A percentile compares a stretch with the other conserved stretches of the same genome.
These are phyloP conservation scores for Calycina marina DNA, from an alignment of 2,329 filamentous ascomycete species.

Conservation along the genomic window DNA sequence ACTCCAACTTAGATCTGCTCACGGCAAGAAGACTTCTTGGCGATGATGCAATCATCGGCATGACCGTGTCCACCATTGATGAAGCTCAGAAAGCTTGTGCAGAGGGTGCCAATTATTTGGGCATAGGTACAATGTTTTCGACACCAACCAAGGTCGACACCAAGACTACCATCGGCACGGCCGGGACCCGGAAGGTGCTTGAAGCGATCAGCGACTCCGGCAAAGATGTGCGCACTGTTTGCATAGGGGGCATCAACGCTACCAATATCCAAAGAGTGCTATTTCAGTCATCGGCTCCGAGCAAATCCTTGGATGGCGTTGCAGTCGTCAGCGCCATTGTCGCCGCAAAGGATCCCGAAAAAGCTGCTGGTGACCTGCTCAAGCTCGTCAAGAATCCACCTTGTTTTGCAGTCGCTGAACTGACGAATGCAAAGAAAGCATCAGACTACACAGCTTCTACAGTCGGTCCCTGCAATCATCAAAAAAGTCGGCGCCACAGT, in stretches of 20 bases:
- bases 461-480: slow-evolving; percentile 30
- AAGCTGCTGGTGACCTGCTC: slow-evolving; percentile 44
- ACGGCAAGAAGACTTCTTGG: slow-evolving; percentile 62
- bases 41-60: slow-evolving; percentile 67
- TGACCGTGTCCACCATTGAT: slow-evolving; percentile 61
- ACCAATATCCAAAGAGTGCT: slow-evolving; percentile 61
- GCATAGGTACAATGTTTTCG: slow-evolving; percentile 78
- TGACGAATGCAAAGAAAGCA: slow-evolving; percentile 8
- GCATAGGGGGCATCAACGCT: slow-evolving; percentile 78
- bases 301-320: slow-evolving; percentile 59
- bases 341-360: slow-evolving; percentile 50
- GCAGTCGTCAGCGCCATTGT: slow-evolving; percentile 86
- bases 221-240: slow-evolving; percentile 46
- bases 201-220: slow-evolving; percentile 32
- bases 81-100: slow-evolving; percentile 61
- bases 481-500: slow-evolving; percentile 43
- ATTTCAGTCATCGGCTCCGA: slow-evolving; percentile 42
- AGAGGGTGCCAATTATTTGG: slow-evolving; percentile 77
- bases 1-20: slow-evolving; percentile 32
- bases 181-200: slow-evolving; percentile 55
- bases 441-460: slow-evolving; percentile 14
- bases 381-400: slow-evolving; percentile 31
- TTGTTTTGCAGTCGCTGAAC: slow-evolving; percentile 13
- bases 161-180: slow-evolving; percentile 63
- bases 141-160: slow-evolving; percentile 84